Percentiles rank a stretch among this genome's conserved stretches.
phyloP scores from a whole-genome alignment of 495 filamentous ascomycete genomes.

The Lophium mytilinum region DNA sequence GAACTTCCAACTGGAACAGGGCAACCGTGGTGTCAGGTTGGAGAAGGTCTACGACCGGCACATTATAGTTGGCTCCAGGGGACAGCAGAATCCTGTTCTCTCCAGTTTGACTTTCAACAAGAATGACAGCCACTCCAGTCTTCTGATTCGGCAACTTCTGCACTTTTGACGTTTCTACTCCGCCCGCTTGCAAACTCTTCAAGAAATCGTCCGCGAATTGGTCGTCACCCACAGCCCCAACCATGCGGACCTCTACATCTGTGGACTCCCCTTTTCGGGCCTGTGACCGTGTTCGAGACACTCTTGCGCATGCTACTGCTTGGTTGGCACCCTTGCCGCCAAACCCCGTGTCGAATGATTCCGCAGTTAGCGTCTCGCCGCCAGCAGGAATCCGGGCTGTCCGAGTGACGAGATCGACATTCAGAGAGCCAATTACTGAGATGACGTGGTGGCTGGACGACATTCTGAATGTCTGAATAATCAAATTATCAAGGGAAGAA shows the following conservation, averaged over 20 bases:
- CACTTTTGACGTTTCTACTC: slow-evolving; percentile 55
- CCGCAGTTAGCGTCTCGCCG: slow-evolving; percentile 83
- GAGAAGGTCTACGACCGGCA: slow-evolving; percentile 41
- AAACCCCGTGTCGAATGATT: slow-evolving; percentile 64
- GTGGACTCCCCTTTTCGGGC: slow-evolving; percentile 2
- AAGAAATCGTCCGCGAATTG: slow-evolving; percentile 48
- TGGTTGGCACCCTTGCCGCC: slow-evolving; percentile 98
- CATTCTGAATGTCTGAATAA: background rate
- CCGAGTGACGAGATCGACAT: slow-evolving; percentile 81
- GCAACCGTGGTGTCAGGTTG: slow-evolving; percentile 11
- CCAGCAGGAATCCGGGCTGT: slow-evolving; percentile 73
- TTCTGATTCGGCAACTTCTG: slow-evolving; percentile 40
- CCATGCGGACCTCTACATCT: slow-evolving; percentile 61
- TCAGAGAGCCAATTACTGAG: slow-evolving; percentile 83
- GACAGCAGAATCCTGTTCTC: slow-evolving; percentile 82
- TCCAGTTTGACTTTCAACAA: slow-evolving; percentile 73
- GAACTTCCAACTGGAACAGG: slow-evolving; percentile 84
- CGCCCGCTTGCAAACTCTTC: slow-evolving; percentile 38
- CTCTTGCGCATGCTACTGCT: slow-evolving; percentile 67
- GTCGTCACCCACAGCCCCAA: slow-evolving; percentile 74
- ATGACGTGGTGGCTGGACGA: slow-evolving; percentile 35
- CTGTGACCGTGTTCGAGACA: slow-evolving; percentile 45
- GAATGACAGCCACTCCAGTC: slow-evolving; percentile 75
- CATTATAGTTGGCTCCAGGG: slow-evolving; percentile 64
- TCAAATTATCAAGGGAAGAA: background rate